Percentiles rank a stretch among this genome's conserved stretches.
phyloP scores from a whole-genome alignment of 306 rosid species.

The Lathyrus tuberosus region DNA sequence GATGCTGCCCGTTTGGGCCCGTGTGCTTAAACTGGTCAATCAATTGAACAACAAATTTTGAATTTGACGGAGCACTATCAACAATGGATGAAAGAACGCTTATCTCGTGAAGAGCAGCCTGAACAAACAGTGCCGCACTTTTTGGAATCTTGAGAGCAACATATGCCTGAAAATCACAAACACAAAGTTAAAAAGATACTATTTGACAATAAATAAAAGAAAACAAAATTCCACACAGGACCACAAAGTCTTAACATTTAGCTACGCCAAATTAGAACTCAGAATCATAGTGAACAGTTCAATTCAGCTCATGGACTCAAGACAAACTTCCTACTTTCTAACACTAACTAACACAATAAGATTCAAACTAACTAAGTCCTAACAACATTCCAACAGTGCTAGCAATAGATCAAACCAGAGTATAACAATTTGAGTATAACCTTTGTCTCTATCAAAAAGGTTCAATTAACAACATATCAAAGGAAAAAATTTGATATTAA shows the following conservation, averaged over 20 bases:
- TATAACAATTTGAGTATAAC: no score
- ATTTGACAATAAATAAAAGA: not conserved
- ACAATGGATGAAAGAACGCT: constrained; percentile 73
- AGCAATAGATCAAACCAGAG: no score
- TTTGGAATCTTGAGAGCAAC: constrained; percentile 98
- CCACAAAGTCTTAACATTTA: constrained; percentile 24
- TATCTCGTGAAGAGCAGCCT: constrained; percentile 96
- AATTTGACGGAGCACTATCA: constrained; percentile 58
- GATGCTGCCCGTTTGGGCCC: constrained; percentile 97
- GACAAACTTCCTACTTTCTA: no score
- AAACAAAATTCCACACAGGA: not conserved
- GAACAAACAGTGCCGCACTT: constrained; percentile 90
- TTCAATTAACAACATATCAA: no score
- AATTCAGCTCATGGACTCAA: no score
- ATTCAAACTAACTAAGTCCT: no score
- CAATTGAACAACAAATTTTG: constrained; percentile 71
- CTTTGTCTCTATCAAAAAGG: no score
- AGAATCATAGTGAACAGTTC: not conserved
- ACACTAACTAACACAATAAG: no score
- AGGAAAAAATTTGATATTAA: no score
- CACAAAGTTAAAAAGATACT: not conserved
- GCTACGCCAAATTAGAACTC: constrained; percentile 1
- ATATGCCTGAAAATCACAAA: constrained; percentile 54
- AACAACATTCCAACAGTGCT: no score
- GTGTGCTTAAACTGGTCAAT: constrained; percentile 91